Percentiles rank a stretch among this genome's conserved stretches.
Conservation (phyloP, 1,284 basidiomycete genomes). For the Stereum hirsutum region DNA sequence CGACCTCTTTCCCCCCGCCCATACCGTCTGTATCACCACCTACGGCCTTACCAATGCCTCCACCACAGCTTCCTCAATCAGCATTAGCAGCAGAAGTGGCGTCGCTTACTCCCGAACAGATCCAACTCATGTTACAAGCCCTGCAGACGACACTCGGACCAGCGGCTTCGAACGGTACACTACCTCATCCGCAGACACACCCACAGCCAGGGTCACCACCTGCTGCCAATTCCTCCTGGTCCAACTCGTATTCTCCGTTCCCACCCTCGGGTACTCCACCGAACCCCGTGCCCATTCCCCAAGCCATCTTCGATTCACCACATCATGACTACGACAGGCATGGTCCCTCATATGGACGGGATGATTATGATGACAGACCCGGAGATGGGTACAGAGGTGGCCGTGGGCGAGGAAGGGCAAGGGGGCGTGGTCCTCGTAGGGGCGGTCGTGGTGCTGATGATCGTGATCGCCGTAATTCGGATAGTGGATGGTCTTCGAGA, state of each 20-base stretch:
- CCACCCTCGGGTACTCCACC: not conserved
- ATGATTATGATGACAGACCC: constrained; percentile 5
- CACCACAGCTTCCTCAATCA: not conserved
- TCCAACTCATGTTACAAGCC: constrained; percentile 37
- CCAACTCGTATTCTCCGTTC: not conserved
- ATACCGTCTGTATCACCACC: not conserved
- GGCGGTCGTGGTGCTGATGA: not conserved
- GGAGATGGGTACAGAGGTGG: constrained; percentile 4
- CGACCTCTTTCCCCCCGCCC: not conserved
- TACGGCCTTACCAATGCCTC: not conserved
- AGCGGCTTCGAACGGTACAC: not conserved
- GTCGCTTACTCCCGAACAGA: constrained; percentile 46
- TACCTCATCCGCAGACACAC: constrained; percentile 1
- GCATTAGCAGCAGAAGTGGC: constrained; percentile 36
- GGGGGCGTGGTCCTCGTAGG: constrained; percentile 5
- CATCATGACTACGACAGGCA: no score
- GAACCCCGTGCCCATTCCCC: not conserved
- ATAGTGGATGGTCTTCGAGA: constrained; percentile 8
- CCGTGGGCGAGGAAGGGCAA: constrained; percentile 6
- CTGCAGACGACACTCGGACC: constrained; percentile 14
- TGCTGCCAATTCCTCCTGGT: not conserved
- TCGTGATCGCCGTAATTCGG: constrained; percentile 4
- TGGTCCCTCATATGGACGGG: not conserved
- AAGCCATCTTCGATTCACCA: no score
- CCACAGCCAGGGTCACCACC: not conserved